Evolutionary conservation across 352 stramenopile genomes (phyloP).

Genomic region (Globisporangium emineosum): DNA sequence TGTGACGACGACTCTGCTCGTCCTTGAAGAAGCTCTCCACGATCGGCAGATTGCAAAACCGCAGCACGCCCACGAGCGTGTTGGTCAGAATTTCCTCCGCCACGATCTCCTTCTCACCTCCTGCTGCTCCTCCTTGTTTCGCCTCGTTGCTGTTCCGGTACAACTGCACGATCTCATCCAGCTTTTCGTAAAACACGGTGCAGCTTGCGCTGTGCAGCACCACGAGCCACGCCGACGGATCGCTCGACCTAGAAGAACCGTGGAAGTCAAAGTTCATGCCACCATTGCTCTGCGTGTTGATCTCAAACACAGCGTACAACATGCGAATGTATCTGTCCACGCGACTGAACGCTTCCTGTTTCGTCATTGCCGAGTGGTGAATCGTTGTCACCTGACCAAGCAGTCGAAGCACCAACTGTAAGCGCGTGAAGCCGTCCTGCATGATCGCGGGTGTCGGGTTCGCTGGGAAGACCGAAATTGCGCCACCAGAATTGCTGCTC

Average conservation of each 20-base stretch:
- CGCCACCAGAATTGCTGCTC: neutral
- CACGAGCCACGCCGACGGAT: conserved; percentile 57
- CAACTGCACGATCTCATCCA: conserved; percentile 76
- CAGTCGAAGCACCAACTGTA: conserved; percentile 65
- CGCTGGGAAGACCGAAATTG: conserved; percentile 34
- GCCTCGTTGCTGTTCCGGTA: conserved; percentile 40
- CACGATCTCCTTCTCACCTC: conserved; percentile 19
- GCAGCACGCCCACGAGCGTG: conserved; percentile 58
- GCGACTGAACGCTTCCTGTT: conserved; percentile 43
- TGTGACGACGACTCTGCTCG: conserved; percentile 16
- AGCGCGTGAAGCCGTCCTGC: conserved; percentile 72
- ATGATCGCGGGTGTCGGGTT: conserved; percentile 49
- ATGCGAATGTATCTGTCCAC: conserved; percentile 52
- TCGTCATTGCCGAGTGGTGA: conserved; percentile 45
- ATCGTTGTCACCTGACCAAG: conserved; percentile 66
- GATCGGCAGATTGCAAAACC: conserved; percentile 76
- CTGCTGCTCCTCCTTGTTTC: neutral
- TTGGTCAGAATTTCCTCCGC: conserved; percentile 59
- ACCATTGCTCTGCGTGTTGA: conserved; percentile 9
- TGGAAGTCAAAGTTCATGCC: conserved; percentile 6
- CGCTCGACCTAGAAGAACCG: conserved; percentile 20
- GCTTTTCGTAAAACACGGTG: conserved; percentile 76
- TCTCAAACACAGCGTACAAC: conserved; percentile 59
- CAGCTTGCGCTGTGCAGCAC: conserved; percentile 70
- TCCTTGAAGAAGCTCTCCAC: conserved; percentile 73